These are phyloP conservation scores for Misopates orontium DNA, from an alignment of 257 asterid species.

Conservation along the genomic window DNA sequence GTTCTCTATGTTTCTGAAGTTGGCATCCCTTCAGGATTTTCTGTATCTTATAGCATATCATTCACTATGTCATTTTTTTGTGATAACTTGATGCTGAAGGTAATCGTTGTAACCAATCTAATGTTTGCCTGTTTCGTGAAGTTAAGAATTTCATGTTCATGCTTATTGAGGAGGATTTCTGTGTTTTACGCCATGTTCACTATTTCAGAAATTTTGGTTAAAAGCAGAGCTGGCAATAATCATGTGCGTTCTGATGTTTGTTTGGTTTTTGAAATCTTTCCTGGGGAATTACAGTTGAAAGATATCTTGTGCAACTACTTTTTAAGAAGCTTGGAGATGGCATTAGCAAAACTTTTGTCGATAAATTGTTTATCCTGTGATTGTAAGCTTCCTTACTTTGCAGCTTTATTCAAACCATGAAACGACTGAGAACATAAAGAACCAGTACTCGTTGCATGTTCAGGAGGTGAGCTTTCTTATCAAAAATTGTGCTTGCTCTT, in stretches of 20 bases:
- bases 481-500: constrained; percentile 16
- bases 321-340: constrained; percentile 1
- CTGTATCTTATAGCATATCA: neutral
- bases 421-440: constrained; percentile 91
- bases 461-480: constrained; percentile 67
- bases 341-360: constrained; percentile 11
- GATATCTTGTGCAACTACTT: constrained; percentile 7
- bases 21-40: neutral
- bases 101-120: neutral
- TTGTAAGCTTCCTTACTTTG: constrained; percentile 26
- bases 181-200: constrained; percentile 1
- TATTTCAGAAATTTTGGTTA: constrained; percentile 7
- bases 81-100: neutral
- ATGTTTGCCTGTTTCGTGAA: constrained; percentile 16
- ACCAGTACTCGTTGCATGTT: constrained; percentile 87
- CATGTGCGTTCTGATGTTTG: constrained; percentile 10
- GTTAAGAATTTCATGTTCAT: neutral
- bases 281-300: constrained; percentile 7
- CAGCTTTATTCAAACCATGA: constrained; percentile 82
- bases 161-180: constrained; percentile 12
- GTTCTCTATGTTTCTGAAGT: neutral
- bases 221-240: constrained; percentile 10
- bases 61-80: neutral
- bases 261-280: constrained; percentile 19
- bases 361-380: constrained; percentile 4